Evolutionary conservation across 2,329 filamentous ascomycete species (phyloP), one percentile per base, ranked within the genome.

Genomic region (Colletotrichum sp.): DNA sequence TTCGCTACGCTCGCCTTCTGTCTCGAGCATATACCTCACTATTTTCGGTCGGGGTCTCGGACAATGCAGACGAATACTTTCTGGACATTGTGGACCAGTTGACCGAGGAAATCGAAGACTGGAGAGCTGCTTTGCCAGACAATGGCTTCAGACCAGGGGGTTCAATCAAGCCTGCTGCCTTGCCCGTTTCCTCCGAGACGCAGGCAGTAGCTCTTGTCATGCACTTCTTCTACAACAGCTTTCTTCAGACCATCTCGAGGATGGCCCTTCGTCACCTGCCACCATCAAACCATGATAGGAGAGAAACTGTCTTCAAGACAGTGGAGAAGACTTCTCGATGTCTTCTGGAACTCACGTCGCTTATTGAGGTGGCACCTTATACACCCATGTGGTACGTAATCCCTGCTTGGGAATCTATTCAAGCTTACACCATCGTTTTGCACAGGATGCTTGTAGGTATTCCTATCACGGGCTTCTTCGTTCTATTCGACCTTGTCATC

Each of bases 401-500:
- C 4, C 8, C 39, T 21, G 1, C 18, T 16, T 32, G 30, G 13
- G 1, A 34, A 2, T 7, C 15, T 15, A n/a, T 32, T 18, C 16
- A 44, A 52, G 16, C 16, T 52, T 3, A 30, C 64, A 28, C 16
- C 12, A 2, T 24, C n/a, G 8, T 36, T n/a, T 6, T 6, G 12
- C 6, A 16, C 16, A 83, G 82, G 79, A 77, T 65, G 77, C 76
- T 85, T 3, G 83, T 80, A 5, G 81, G 82, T 15, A 80, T 86
- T 8, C 86, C 86, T 1, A 71, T 86, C 8, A 79, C 82, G 1
- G 83, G 83, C 0, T 78, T 86, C 4, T 85, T 88, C 44, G 83
- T 87, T 12, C 77, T 88, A 2, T 87, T 87, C 70, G 86, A 87
- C 65, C 80, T 86, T 21, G 81, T 87, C 5, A 79, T 86, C 21